Percentiles rank a stretch among this genome's conserved stretches.
Conservation (phyloP, 2,329 filamentous ascomycete genomes). For the Colletotrichum lentis region DNA sequence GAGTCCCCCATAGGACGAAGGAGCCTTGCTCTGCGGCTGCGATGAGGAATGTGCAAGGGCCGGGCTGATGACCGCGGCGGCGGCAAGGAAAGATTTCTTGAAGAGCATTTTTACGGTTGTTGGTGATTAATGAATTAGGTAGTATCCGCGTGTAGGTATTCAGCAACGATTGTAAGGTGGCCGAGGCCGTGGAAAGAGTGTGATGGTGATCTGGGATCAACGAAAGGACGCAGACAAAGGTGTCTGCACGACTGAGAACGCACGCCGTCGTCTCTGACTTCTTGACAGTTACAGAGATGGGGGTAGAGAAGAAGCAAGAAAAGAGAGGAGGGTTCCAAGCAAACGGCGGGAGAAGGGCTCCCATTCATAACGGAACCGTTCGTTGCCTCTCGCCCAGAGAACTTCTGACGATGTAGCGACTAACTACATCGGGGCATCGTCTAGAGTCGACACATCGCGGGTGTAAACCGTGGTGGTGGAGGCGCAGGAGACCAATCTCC, state of each 20-base stretch:
- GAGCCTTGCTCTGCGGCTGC: slow-evolving; percentile 11
- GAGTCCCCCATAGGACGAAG: slow-evolving; percentile 44
- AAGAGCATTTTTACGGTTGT: slow-evolving; percentile 28
- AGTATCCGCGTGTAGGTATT: background rate
- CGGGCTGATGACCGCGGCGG: slow-evolving; percentile 40
- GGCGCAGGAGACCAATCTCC: slow-evolving; percentile 29
- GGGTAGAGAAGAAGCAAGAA: slow-evolving; percentile 8
- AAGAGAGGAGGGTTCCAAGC: background rate
- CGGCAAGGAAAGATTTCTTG: slow-evolving; percentile 44
- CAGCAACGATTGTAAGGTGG: slow-evolving; percentile 47
- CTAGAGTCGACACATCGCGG: slow-evolving; percentile 4
- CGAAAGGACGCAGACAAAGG: slow-evolving; percentile 46
- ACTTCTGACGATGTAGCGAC: slow-evolving; percentile 4
- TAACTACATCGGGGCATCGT: slow-evolving; percentile 24
- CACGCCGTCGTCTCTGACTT: slow-evolving; percentile 36
- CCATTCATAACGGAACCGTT: slow-evolving; percentile 22
- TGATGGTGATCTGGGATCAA: slow-evolving; percentile 46
- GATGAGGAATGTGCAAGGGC: slow-evolving; percentile 27
- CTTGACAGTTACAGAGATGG: slow-evolving; percentile 33
- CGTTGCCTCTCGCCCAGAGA: background rate
- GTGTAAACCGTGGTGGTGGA: slow-evolving; percentile 8
- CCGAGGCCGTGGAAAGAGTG: slow-evolving; percentile 48
- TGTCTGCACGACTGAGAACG: slow-evolving; percentile 36
- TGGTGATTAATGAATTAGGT: slow-evolving; percentile 36
- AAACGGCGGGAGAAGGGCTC: background rate